phyloP scores from a whole-genome alignment of 2,329 filamentous ascomycete species.

The Dendryphion nanum region DNA sequence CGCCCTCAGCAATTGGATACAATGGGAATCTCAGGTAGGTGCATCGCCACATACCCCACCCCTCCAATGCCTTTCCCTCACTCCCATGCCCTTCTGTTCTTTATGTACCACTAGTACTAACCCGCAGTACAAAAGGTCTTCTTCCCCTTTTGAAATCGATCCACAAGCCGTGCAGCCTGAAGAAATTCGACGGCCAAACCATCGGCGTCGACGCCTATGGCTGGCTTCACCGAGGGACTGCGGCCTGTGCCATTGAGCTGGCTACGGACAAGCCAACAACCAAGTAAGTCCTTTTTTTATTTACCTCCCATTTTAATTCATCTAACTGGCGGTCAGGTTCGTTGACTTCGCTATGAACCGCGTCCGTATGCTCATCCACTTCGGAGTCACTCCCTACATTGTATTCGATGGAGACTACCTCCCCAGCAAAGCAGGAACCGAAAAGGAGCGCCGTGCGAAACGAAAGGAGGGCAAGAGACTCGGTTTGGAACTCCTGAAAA shows the following conservation, averaged over 20 bases:
- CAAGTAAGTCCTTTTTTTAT: slow-evolving; percentile 58
- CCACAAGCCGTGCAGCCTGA: slow-evolving; percentile 81
- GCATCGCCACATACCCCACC: not conserved
- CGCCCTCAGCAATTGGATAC: slow-evolving; percentile 26
- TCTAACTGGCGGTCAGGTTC: slow-evolving; percentile 57
- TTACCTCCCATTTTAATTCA: not conserved
- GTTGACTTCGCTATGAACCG: slow-evolving; percentile 87
- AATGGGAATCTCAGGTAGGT: slow-evolving; percentile 43
- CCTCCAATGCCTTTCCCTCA: not conserved
- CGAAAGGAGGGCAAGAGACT: slow-evolving; percentile 73
- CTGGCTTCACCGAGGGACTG: slow-evolving; percentile 93
- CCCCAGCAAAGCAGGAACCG: slow-evolving; percentile 88
- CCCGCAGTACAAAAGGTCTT: no score
- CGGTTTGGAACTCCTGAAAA: slow-evolving; percentile 75
- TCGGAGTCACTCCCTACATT: slow-evolving; percentile 89
- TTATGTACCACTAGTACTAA: no score
- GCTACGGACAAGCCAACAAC: slow-evolving; percentile 84
- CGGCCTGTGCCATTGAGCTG: slow-evolving; percentile 86
- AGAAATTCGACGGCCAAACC: slow-evolving; percentile 82
- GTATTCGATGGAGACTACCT: slow-evolving; percentile 96
- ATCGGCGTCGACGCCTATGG: slow-evolving; percentile 97
- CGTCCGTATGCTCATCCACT: slow-evolving; percentile 90
- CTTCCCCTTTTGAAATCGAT: slow-evolving; percentile 94
- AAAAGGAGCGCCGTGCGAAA: slow-evolving; percentile 70
- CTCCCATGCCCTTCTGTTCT: not conserved